phyloP scores from a whole-genome alignment of 176 grass and related monocot species.

The Alopecurus myosuroides region DNA sequence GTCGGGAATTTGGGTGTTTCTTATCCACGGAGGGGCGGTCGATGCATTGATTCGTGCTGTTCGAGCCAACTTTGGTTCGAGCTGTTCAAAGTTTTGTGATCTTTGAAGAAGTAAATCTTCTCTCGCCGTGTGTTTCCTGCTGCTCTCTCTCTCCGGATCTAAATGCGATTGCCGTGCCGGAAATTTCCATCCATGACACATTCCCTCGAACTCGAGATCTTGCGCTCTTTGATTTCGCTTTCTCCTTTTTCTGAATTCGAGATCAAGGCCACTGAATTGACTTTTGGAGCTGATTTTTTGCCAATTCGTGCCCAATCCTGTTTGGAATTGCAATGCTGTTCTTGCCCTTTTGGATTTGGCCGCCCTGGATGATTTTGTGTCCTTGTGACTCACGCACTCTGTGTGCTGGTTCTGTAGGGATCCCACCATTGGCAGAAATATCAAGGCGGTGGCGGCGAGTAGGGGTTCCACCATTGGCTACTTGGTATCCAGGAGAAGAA shows the following conservation, averaged over 20 bases:
- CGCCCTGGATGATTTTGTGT: background rate
- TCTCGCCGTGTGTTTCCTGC: background rate
- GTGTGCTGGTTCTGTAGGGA: constrained; percentile 14
- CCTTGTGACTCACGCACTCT: constrained; percentile 14
- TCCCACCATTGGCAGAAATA: background rate
- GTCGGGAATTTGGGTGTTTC: background rate
- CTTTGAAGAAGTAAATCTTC: background rate
- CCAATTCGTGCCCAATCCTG: background rate
- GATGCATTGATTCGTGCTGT: too few relatives aligned
- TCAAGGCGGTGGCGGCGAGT: constrained; percentile 3
- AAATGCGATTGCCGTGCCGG: background rate
- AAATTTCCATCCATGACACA: background rate
- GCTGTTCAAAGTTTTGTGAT: background rate
- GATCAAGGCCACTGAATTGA: background rate
- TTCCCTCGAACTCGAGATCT: background rate
- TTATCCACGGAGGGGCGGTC: background rate
- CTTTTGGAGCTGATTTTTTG: background rate
- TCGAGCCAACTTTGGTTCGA: too few relatives aligned
- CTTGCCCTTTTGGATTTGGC: background rate
- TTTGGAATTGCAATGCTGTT: background rate
- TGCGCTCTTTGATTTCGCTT: background rate
- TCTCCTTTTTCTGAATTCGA: background rate
- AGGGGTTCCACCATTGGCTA: constrained; percentile 1
- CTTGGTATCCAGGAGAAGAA: constrained; percentile 23
- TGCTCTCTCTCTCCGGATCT: constrained; percentile 25